phyloP scores from a whole-genome alignment of 2,329 filamentous ascomycete genomes.

The Botrytis sinoallii region DNA sequence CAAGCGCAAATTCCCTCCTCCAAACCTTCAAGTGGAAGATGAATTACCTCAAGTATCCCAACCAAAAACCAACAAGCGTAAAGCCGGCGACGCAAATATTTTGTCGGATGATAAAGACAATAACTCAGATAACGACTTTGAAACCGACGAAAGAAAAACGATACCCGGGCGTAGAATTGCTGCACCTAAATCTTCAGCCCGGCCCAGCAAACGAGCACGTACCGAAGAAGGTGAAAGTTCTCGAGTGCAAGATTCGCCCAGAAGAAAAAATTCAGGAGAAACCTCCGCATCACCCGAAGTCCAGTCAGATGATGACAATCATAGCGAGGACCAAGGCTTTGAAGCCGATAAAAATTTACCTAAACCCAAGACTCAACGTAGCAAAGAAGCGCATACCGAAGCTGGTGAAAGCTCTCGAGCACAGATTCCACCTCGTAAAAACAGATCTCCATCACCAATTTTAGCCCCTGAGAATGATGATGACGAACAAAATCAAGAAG shows the following conservation, averaged over 20 bases:
- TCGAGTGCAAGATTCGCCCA: background rate
- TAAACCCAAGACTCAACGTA: background rate
- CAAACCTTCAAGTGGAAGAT: background rate
- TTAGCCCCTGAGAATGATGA: background rate
- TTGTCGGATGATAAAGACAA: background rate
- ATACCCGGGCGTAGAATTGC: background rate
- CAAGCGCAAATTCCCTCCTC: constrained; percentile 16
- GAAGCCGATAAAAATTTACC: constrained; percentile 27
- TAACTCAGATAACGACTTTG: constrained; percentile 30
- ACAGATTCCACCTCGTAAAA: background rate
- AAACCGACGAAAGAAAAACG: constrained; percentile 26
- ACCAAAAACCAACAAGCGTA: background rate
- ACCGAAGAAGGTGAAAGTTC: background rate
- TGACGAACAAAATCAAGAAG: background rate
- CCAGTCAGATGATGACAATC: background rate
- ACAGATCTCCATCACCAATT: background rate
- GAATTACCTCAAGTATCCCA: background rate
- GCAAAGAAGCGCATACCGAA: background rate
- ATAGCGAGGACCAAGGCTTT: constrained; percentile 30
- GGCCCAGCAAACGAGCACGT: background rate
- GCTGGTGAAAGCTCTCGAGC: background rate
- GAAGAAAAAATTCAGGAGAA: background rate
- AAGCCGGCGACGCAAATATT: background rate
- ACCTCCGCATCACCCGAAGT: background rate
- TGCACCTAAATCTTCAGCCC: background rate